These are phyloP conservation scores for Paxillus involutus DNA, from an alignment of 768 basidiomycete genomes.

Conservation along the genomic window DNA sequence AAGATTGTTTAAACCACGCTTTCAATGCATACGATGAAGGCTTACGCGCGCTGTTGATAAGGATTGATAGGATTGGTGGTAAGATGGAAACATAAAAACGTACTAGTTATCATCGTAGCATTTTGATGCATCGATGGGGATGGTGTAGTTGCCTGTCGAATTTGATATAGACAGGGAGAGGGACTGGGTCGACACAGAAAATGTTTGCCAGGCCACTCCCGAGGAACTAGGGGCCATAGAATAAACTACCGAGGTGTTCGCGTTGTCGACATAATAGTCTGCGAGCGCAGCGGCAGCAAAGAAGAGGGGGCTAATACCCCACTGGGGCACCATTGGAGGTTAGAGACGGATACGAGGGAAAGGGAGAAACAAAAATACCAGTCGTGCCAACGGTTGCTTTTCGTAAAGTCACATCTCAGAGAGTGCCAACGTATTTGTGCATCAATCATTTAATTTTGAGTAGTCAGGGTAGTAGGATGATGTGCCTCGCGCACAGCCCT, in stretches of 20 bases:
- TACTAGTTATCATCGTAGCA: constrained; percentile 28
- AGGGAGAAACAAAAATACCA: no score
- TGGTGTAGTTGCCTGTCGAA: constrained; percentile 17
- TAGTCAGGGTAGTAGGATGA: no score
- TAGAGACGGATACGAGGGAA: no score
- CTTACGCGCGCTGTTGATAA: constrained; percentile 19
- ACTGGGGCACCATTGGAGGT: constrained; percentile 2
- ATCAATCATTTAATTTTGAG: no score
- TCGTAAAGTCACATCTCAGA: no score
- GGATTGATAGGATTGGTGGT: neutral
- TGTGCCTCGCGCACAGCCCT: no score
- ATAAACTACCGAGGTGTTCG: constrained; percentile 19
- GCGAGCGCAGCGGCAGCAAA: constrained; percentile 15
- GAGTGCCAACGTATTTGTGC: no score
- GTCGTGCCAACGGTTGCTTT: no score
- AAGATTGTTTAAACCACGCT: neutral
- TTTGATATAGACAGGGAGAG: constrained; percentile 11
- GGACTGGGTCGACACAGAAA: neutral
- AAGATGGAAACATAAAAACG: neutral
- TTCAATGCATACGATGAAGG: neutral
- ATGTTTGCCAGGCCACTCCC: constrained; percentile 13
- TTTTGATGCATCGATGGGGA: constrained; percentile 14
- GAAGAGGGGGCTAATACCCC: constrained; percentile 8
- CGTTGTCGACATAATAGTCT: constrained; percentile 24
- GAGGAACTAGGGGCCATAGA: constrained; percentile 13